Base-by-base conservation (phyloP, 2,329 filamentous ascomycete species). In the Allantophomopsis lycopodina region DNA sequence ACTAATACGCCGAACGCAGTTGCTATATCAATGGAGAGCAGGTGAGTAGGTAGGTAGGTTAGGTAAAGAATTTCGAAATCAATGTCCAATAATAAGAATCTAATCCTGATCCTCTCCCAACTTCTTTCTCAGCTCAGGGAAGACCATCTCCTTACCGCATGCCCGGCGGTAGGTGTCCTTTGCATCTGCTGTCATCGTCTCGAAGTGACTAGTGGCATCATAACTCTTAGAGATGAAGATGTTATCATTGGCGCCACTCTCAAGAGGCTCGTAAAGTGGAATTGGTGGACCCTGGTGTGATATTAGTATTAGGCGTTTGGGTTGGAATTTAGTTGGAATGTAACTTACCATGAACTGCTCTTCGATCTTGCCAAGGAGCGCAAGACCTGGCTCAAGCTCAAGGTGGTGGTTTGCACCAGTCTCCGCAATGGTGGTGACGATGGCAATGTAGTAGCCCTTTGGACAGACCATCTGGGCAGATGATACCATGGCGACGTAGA, bases 161-260 rank as follows among this genome's bases (percentile, higher is more conserved):
- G 80, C 82, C 53, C 91, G 79, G 51, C 67, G 71, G 69, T 94
- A 98, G 53, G 98, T 85, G 59, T 96, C 85, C 66, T 80, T 82
- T 57, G 98, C 88, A 61, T 98, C 89, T 60, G 95, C 91, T 65
- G 71, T 74, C 36, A 68, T 73, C 30, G 86, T 95, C 75, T 98
- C 91, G 56, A 98, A 98, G 71, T 98, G 91, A 60, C 84, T 94
- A 48, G 84, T 93, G 39, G 93, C 86, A 56, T 98, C 93, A 64
- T 98, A 98, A 68, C 86, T 94, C 78, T 93, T 95, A 55, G 87
- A 94, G 59, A 98, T 87, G 68, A 87, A 98, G 61, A 98, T 81
- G 63, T 88, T 88, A 68, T 95, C 88, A 51, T 79, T 82, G 50
- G 67, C 70, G 47, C 91, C 91, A 55, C 80, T 75, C 55, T 85